Percentiles rank a stretch among this genome's conserved stretches.
Conservation (phyloP, 495 filamentous ascomycete species). For the Pyronema domesticum region DNA sequence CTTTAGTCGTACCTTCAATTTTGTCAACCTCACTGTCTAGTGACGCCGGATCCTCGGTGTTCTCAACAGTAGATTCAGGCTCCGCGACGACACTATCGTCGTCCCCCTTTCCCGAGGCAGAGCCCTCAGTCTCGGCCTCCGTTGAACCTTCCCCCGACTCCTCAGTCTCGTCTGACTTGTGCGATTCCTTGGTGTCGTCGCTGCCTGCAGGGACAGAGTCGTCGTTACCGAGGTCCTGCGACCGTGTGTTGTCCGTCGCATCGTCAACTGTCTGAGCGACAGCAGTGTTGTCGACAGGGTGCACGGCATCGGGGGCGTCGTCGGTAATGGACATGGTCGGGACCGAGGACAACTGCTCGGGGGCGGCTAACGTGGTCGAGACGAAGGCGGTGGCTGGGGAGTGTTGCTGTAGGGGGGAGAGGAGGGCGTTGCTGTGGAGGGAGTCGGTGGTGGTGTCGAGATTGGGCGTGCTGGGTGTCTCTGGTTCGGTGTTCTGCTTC, state of each 20-base stretch:
- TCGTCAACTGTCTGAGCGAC: neutral
- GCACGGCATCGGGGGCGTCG: neutral
- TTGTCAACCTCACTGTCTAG: constrained; percentile 2
- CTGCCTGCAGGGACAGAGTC: neutral
- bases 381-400: too few species aligned
- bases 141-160: neutral
- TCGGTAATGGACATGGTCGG: neutral
- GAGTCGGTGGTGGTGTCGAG: neutral
- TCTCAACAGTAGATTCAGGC: neutral
- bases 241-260: neutral
- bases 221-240: neutral
- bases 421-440: too few species aligned
- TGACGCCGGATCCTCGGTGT: neutral
- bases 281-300: neutral
- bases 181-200: neutral
- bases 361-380: too few species aligned
- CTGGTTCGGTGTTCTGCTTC: constrained; percentile 5
- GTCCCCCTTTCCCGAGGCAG: neutral
- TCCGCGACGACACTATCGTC: neutral
- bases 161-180: neutral
- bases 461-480: neutral
- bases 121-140: neutral
- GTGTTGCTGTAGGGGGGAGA: too few species aligned
- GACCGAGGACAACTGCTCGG: neutral
- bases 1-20: constrained; percentile 8